Conservation (phyloP, 2,329 filamentous ascomycete genomes). For the Falciphora oryzae region DNA sequence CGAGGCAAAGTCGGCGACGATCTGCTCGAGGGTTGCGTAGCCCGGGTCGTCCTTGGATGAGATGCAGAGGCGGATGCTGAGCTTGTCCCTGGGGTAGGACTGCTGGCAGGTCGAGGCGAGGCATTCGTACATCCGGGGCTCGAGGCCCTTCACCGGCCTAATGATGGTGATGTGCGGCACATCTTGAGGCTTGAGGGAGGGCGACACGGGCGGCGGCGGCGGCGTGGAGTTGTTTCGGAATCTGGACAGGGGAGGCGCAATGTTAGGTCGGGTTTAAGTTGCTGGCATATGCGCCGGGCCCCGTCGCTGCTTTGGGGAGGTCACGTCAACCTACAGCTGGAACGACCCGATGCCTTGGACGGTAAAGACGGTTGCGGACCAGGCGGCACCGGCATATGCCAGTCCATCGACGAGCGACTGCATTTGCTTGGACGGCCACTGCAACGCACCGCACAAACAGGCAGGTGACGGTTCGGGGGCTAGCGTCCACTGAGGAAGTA, state of each 20-base stretch:
- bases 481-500: no score
- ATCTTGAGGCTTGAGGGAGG: constrained; percentile 39
- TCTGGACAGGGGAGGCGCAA: constrained; percentile 25
- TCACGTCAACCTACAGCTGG: constrained; percentile 42
- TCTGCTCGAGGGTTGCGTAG: constrained; percentile 62
- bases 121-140: constrained; percentile 86
- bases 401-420: constrained; percentile 6
- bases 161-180: constrained; percentile 85
- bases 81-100: constrained; percentile 53
- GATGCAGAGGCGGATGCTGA: constrained; percentile 80
- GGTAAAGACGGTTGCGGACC: constrained; percentile 45
- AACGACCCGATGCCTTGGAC: constrained; percentile 52
- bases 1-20: constrained; percentile 66
- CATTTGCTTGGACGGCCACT: neutral
- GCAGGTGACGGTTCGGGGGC: neutral
- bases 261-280: constrained; percentile 2
- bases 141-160: constrained; percentile 86
- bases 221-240: constrained; percentile 48
- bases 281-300: neutral
- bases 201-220: constrained; percentile 44
- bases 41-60: constrained; percentile 70
- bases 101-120: constrained; percentile 25
- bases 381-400: constrained; percentile 26
- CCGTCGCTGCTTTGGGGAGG: constrained; percentile 6
- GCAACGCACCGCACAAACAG: neutral